A percentile compares a stretch with the other conserved stretches of the same genome.
phyloP scores from a whole-genome alignment of 768 basidiomycete species.

The Leucogyrophana mollusca region DNA sequence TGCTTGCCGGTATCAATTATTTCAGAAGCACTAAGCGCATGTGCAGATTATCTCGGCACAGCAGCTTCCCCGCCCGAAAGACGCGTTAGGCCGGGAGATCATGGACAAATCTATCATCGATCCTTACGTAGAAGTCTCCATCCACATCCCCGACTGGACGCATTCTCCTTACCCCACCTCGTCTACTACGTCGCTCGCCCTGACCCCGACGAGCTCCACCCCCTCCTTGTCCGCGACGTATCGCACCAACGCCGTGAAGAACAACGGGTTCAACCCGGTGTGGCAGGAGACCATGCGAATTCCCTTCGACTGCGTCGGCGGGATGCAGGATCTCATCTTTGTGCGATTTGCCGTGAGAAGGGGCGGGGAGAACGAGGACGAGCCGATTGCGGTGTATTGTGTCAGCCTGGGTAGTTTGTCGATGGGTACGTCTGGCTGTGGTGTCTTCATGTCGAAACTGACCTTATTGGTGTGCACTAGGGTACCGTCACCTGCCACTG shows the following conservation, averaged over 20 bases:
- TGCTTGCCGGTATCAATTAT: conserved; percentile 1
- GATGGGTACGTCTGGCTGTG: conserved; percentile 49
- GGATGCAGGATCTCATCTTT: conserved; percentile 83
- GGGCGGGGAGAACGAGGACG: conserved; percentile 56
- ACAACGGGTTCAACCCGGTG: conserved; percentile 90
- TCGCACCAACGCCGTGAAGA: conserved; percentile 66
- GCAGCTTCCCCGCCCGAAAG: conserved; percentile 76
- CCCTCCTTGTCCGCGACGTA: conserved; percentile 38
- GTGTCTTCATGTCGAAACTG: not conserved
- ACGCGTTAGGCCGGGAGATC: conserved; percentile 60
- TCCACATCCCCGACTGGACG: conserved; percentile 76
- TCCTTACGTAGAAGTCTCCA: conserved; percentile 79
- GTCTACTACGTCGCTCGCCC: conserved; percentile 8
- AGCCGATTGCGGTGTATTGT: conserved; percentile 74
- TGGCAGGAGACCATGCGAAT: conserved; percentile 66
- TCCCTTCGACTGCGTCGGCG: conserved; percentile 74
- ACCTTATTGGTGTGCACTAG: conserved; percentile 37
- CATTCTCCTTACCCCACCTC: conserved; percentile 22
- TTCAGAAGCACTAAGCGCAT: not conserved
- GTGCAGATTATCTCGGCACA: conserved; percentile 80
- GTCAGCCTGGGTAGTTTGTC: conserved; percentile 68
- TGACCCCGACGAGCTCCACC: conserved; percentile 6
- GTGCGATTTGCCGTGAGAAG: conserved; percentile 75
- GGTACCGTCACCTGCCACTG: conserved; percentile 87
- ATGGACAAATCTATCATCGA: conserved; percentile 56